Evolutionary conservation across 192 early-diverging fungal genomes (phyloP), one percentile per base, ranked within the genome.

Genomic region (Rhizophlyctis rosea): DNA sequence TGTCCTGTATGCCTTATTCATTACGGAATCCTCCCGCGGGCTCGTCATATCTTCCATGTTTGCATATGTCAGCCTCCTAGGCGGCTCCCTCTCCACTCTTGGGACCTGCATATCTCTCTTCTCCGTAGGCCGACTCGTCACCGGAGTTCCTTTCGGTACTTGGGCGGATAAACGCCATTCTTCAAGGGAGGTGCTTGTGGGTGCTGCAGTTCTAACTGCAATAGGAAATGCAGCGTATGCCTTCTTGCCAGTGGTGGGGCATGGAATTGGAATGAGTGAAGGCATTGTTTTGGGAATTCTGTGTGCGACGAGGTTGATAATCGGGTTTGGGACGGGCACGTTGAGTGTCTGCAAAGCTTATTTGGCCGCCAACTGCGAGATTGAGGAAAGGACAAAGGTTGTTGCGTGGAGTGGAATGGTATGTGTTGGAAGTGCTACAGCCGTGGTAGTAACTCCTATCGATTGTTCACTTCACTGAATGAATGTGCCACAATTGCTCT

Each of bases 381-480:
- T 49, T 14, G 28, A 13, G 14, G 57, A 54, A 25, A 25, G 58
- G 24, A 67, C 69, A 31, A 61, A 61, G n/a, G 57, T 31, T 5
- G 67, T 70, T 30, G 69, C 69, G 9, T 70, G 64, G 64, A 49
- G 36, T 39, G 69, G 69, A 18, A 66, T 70, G 58, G 64, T 66
- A 30, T 25, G 18, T 1, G 1, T 14, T 23, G 16, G 2, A 54
- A 29, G 52, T 16, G 27, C 56, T 36, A 9, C 56, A n/a, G 14
- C 56, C 35, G 14, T 21, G 0, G 0, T 16, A 14, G 32, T 13
- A 16, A 24, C 34, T 56, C 28, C 7, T 56, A 7, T 33, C 9
- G 44, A 47, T 47, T 47, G 44, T 47, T 47, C 44, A 9, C 44
- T 13, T 47, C 11, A 9, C 9, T 9, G 44, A 9, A 13, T n/a